A percentile compares a stretch with the other conserved stretches of the same genome.
phyloP scores from a whole-genome alignment of 768 basidiomycete species.

The Collybia nuda region DNA sequence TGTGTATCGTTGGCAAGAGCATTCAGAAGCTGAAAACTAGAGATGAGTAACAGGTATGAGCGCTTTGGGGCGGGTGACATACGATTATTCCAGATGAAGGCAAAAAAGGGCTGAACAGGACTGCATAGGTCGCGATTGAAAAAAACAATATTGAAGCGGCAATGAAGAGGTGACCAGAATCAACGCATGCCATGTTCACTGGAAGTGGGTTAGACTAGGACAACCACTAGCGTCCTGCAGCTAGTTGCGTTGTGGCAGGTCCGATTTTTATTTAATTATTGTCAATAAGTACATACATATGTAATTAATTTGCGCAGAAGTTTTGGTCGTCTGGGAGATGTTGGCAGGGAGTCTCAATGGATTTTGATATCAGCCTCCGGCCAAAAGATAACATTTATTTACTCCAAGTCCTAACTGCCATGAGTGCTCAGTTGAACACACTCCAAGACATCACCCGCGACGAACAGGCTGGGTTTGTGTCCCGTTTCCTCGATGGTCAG shows the following conservation, averaged over 20 bases:
- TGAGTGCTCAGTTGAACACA: slow-evolving; percentile 22
- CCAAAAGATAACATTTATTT: slow-evolving; percentile 4
- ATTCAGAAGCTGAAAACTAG: slow-evolving; percentile 54
- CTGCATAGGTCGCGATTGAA: slow-evolving; percentile 55
- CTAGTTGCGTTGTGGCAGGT: no score
- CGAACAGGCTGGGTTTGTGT: slow-evolving; percentile 34
- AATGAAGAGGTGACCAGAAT: slow-evolving; percentile 49
- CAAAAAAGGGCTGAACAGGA: slow-evolving; percentile 65
- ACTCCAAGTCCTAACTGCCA: slow-evolving; percentile 32
- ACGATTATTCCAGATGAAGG: slow-evolving; percentile 53
- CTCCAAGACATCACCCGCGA: slow-evolving; percentile 1
- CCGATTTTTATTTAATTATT: no score
- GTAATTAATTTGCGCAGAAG: no score
- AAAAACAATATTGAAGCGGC: slow-evolving; percentile 51
- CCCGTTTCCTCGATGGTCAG: slow-evolving; percentile 11
- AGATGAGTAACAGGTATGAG: not conserved
- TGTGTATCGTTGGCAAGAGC: slow-evolving; percentile 70
- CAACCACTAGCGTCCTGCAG: no score
- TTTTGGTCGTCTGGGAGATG: slow-evolving; percentile 37
- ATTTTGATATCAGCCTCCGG: no score
- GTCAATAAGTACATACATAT: no score
- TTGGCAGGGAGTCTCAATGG: no score
- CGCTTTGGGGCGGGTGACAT: slow-evolving; percentile 20
- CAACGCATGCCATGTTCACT: not conserved
- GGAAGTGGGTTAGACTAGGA: no score